These are phyloP conservation scores for Solanum chiquidenum DNA, from an alignment of 257 asterid genomes.

Conservation along the genomic window DNA sequence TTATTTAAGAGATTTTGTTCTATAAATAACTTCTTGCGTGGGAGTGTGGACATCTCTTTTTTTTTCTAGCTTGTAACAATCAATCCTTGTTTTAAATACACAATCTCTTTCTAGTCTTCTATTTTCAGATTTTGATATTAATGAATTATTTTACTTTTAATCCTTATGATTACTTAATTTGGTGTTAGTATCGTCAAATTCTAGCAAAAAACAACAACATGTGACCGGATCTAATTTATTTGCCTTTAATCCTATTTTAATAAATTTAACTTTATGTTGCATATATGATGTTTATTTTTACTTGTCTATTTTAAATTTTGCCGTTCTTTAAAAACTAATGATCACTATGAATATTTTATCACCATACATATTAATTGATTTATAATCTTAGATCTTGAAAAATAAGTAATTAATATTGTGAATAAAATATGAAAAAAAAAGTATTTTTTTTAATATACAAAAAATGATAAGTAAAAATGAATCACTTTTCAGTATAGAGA, in stretches of 20 bases:
- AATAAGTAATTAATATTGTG: background rate
- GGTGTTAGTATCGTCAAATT: background rate
- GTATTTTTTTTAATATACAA: too few species aligned
- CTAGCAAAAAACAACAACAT: background rate
- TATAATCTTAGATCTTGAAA: background rate
- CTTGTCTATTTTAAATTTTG: background rate
- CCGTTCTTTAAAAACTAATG: background rate
- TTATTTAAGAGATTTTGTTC: background rate
- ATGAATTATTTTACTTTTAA: background rate
- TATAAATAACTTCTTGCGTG: background rate
- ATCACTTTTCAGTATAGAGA: background rate
- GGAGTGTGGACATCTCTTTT: background rate
- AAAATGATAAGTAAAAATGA: too few species aligned
- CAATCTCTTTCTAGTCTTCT: background rate
- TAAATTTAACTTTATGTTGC: background rate
- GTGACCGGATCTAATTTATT: background rate
- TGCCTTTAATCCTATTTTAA: background rate
- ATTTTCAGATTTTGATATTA: background rate
- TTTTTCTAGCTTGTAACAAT: background rate
- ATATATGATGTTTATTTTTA: background rate
- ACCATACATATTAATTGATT: background rate
- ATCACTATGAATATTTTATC: background rate
- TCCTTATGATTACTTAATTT: background rate
- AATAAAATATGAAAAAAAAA: too few species aligned
- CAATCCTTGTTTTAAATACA: background rate